Conservation (phyloP, 106 monocot genomes). For the Chionographis japonica region DNA sequence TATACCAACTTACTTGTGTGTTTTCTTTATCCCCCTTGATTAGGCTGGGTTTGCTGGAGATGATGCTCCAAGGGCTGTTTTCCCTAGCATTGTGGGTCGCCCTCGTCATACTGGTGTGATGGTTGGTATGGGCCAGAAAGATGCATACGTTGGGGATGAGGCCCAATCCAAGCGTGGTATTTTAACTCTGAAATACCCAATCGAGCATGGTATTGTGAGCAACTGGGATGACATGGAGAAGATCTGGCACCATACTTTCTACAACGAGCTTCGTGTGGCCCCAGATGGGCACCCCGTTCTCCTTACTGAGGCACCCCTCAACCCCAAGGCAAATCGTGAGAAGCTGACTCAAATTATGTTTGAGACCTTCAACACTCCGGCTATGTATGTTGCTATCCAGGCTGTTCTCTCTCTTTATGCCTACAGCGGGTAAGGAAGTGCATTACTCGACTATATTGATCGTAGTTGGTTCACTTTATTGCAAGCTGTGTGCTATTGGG, state of each 20-base stretch:
- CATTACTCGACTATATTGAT: neutral
- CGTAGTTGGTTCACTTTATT: neutral
- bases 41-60: slow-evolving; percentile 30
- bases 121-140: slow-evolving; percentile 31
- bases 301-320: slow-evolving; percentile 26
- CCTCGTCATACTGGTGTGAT: slow-evolving; percentile 25
- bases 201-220: slow-evolving; percentile 29
- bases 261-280: slow-evolving; percentile 25
- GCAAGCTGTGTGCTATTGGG: neutral
- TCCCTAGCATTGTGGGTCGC: slow-evolving; percentile 26
- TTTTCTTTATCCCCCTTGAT: neutral
- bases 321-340: slow-evolving; percentile 27
- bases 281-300: slow-evolving; percentile 27
- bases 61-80: slow-evolving; percentile 31
- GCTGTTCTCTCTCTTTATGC: slow-evolving; percentile 30
- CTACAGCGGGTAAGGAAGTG: slow-evolving; percentile 9
- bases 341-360: slow-evolving; percentile 32
- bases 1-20: too few species aligned
- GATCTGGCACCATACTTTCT: slow-evolving; percentile 27
- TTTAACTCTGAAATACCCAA: slow-evolving; percentile 22
- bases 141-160: slow-evolving; percentile 33
- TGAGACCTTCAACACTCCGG: slow-evolving; percentile 27
- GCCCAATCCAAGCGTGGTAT: slow-evolving; percentile 29
- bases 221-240: slow-evolving; percentile 36
- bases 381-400: slow-evolving; percentile 29